A percentile compares a stretch with the other conserved stretches of the same genome.
These are phyloP conservation scores for Epichloe hybrida DNA, from an alignment of 2,329 filamentous ascomycete genomes.

Conservation along the genomic window DNA sequence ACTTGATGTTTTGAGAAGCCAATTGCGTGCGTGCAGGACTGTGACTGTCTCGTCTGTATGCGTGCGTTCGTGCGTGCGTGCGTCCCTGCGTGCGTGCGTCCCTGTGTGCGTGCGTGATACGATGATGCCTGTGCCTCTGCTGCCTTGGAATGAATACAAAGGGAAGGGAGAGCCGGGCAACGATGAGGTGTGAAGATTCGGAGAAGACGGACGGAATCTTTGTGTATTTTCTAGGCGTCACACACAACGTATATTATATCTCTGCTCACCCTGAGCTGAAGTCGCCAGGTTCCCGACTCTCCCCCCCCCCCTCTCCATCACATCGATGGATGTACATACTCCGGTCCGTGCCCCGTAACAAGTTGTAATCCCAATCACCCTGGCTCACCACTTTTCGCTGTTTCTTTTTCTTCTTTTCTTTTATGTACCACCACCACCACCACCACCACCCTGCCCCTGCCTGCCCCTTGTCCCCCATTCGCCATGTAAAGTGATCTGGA, in stretches of 20 bases:
- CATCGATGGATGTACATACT: slow-evolving; percentile 2
- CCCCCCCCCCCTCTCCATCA: not conserved
- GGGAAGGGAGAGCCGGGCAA: not conserved
- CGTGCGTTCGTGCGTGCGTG: not conserved
- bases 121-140: not conserved
- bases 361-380: slow-evolving; percentile 1
- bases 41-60: not conserved
- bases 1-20: not conserved
- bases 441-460: not conserved
- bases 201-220: slow-evolving; percentile 2
- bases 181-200: not conserved
- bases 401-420: not conserved
- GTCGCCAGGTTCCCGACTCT: slow-evolving; percentile 3
- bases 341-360: not conserved
- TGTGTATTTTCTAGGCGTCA: slow-evolving; percentile 1
- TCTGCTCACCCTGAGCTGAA: slow-evolving; percentile 5
- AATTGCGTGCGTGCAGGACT: not conserved
- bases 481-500: not conserved
- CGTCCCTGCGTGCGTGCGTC: not conserved
- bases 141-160: slow-evolving; percentile 1
- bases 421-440: not conserved
- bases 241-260: slow-evolving; percentile 10
- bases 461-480: not conserved
- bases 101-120: not conserved
- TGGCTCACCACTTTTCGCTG: slow-evolving; percentile 1